Percentiles rank a stretch among this genome's conserved stretches.
These are phyloP conservation scores for Solanum okadae DNA, from an alignment of 257 asterid genomes.

Conservation along the genomic window DNA sequence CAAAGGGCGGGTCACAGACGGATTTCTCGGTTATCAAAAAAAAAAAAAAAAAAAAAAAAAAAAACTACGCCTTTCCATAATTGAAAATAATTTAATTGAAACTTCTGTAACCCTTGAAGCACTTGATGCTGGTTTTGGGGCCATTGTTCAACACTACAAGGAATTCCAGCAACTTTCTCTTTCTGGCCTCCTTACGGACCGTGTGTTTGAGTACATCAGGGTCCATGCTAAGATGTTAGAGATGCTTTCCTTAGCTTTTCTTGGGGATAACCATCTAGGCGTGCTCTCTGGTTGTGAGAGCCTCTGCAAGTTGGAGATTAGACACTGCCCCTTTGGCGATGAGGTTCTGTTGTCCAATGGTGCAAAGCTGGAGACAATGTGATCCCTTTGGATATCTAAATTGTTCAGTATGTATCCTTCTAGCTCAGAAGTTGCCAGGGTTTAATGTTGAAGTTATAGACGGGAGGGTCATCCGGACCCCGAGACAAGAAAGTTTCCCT, in stretches of 20 bases:
- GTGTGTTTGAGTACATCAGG: slow-evolving; percentile 8
- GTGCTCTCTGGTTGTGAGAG: too few species aligned
- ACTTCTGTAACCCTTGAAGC: background rate
- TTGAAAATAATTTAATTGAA: background rate
- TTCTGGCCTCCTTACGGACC: slow-evolving; percentile 8
- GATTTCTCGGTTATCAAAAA: too few species aligned
- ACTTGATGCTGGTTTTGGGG: slow-evolving; percentile 1
- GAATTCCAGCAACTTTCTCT: background rate
- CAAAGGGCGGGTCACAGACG: too few species aligned
- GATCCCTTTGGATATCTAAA: slow-evolving; percentile 5
- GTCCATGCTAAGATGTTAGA: background rate
- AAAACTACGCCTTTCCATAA: background rate
- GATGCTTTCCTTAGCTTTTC: too few species aligned
- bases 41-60: too few species aligned
- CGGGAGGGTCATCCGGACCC: slow-evolving; percentile 8
- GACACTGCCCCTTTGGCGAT: too few species aligned
- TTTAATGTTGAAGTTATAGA: slow-evolving; percentile 10
- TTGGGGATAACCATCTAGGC: too few species aligned
- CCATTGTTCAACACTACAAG: background rate
- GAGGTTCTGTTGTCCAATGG: too few species aligned
- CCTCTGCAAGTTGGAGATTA: too few species aligned
- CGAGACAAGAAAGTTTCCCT: slow-evolving; percentile 12
- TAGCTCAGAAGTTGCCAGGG: slow-evolving; percentile 12
- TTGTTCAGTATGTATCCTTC: slow-evolving; percentile 2
- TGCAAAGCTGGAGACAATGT: too few species aligned